Percentiles rank a stretch among this genome's conserved stretches.
Evolutionary conservation across 2,329 filamentous ascomycete genomes (phyloP).

Genomic region (Coleophoma eucalyptorum): DNA sequence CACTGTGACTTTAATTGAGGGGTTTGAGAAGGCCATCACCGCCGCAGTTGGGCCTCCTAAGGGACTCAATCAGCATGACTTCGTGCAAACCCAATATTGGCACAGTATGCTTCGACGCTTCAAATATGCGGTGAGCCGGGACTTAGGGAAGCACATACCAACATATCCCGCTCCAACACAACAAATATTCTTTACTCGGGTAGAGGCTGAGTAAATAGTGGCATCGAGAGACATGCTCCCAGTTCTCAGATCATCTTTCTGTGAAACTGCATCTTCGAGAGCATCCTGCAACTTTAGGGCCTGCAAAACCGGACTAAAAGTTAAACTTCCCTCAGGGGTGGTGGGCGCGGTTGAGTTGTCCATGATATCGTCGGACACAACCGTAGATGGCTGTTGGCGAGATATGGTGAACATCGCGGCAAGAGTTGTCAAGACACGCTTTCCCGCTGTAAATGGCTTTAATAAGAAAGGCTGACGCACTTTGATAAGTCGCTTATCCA

Average conservation of each 20-base stretch:
- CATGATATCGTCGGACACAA: conserved; percentile 27
- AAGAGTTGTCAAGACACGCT: too few species aligned
- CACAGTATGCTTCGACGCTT: too few species aligned
- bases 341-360: conserved; percentile 39
- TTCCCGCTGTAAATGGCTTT: too few species aligned
- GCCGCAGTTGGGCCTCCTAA: conserved; percentile 69
- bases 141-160: conserved; percentile 44
- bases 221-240: conserved; percentile 5
- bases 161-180: conserved; percentile 76
- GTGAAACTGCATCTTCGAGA: conserved; percentile 7
- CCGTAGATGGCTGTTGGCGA: conserved; percentile 13
- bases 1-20: conserved; percentile 67
- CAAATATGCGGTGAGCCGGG: conserved; percentile 22
- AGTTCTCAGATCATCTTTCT: neutral
- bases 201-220: neutral
- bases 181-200: conserved; percentile 55
- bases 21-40: conserved; percentile 71
- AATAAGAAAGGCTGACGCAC: too few species aligned
- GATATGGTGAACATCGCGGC: conserved; percentile 11
- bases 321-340: conserved; percentile 38
- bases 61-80: too few species aligned
- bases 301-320: conserved; percentile 37
- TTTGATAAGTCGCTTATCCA: too few species aligned
- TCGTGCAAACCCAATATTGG: too few species aligned
- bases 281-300: conserved; percentile 21